phyloP scores from a whole-genome alignment of 129 eudicot genomes.

The Helichrysum umbraculigerum region DNA sequence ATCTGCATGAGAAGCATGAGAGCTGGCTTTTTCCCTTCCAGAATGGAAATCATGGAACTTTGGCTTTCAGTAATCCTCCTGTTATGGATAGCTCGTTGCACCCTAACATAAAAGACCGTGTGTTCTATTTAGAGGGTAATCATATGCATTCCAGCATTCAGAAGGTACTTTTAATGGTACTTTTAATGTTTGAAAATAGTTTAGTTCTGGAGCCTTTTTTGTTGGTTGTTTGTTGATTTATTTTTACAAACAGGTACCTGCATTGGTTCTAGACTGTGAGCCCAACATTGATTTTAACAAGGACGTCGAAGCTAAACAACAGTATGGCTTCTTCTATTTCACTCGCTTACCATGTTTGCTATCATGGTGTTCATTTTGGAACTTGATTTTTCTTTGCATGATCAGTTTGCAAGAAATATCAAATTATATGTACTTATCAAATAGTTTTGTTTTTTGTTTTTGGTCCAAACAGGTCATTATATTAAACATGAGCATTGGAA shows the following conservation, averaged over 20 bases:
- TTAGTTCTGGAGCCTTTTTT: neutral
- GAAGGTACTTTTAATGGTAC: constrained; percentile 53
- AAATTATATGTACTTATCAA: neutral
- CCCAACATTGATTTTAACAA: constrained; percentile 84
- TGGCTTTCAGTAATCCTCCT: constrained; percentile 69
- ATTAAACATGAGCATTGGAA: neutral
- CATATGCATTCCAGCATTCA: constrained; percentile 94
- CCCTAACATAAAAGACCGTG: constrained; percentile 79
- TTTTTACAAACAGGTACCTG: constrained; percentile 62
- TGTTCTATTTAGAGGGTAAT: constrained; percentile 79
- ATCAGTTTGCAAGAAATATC: constrained; percentile 5
- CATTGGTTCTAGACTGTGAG: constrained; percentile 91
- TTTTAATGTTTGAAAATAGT: neutral
- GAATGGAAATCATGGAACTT: constrained; percentile 63
- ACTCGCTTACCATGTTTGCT: neutral
- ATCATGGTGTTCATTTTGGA: neutral
- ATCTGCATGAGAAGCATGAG: constrained; percentile 87
- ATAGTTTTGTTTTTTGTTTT: no score
- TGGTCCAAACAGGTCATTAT: neutral
- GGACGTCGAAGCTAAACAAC: constrained; percentile 80
- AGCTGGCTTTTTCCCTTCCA: constrained; percentile 85
- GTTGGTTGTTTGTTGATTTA: neutral
- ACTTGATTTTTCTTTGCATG: constrained; percentile 13
- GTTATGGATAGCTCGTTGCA: constrained; percentile 50
- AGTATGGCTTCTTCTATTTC: constrained; percentile 54